These are phyloP conservation scores for Coemansia sp. DNA, from an alignment of 192 early-diverging fungal genomes.

Conservation along the genomic window DNA sequence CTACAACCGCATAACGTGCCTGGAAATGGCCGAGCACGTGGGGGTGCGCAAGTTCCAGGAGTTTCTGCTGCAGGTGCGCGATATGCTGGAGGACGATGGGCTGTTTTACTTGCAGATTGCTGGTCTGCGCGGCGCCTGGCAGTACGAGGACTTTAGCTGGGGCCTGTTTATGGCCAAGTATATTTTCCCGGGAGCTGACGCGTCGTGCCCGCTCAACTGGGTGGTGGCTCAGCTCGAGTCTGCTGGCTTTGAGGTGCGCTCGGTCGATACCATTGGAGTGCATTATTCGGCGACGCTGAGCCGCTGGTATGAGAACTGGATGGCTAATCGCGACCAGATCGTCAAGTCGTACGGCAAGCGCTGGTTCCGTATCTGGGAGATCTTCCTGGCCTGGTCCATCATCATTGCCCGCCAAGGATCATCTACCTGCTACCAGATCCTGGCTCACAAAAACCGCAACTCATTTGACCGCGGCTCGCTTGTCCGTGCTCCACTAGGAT, in stretches of 20 bases:
- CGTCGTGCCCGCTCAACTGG: conserved; percentile 95
- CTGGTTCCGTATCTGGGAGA: conserved; percentile 95
- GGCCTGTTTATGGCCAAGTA: conserved; percentile 99
- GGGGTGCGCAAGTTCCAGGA: conserved; percentile 88
- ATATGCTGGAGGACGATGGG: conserved; percentile 96
- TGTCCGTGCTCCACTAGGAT: conserved; percentile 44
- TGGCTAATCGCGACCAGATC: conserved; percentile 86
- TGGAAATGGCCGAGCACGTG: conserved; percentile 99
- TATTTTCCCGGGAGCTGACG: conserved; percentile 97
- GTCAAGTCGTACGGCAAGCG: conserved; percentile 81
- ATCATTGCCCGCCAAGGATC: conserved; percentile 95
- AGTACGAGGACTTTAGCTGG: conserved; percentile 82
- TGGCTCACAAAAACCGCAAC: conserved; percentile 97
- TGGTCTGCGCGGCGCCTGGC: conserved; percentile 81
- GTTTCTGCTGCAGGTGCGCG: conserved; percentile 88
- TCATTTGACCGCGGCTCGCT: conserved; percentile 80
- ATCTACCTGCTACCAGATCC: conserved; percentile 95
- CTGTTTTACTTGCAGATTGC: conserved; percentile 98
- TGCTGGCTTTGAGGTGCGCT: conserved; percentile 90
- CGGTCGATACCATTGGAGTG: conserved; percentile 86
- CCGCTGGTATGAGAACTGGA: conserved; percentile 98
- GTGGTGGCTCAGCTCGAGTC: conserved; percentile 89
- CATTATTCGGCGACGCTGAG: conserved; percentile 96
- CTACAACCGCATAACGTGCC: conserved; percentile 95
- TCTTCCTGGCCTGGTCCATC: conserved; percentile 96